Evolutionary conservation across 192 early-diverging fungal genomes (phyloP), one percentile per base, ranked within the genome.

Genomic region (Backusella tuberculispora): DNA sequence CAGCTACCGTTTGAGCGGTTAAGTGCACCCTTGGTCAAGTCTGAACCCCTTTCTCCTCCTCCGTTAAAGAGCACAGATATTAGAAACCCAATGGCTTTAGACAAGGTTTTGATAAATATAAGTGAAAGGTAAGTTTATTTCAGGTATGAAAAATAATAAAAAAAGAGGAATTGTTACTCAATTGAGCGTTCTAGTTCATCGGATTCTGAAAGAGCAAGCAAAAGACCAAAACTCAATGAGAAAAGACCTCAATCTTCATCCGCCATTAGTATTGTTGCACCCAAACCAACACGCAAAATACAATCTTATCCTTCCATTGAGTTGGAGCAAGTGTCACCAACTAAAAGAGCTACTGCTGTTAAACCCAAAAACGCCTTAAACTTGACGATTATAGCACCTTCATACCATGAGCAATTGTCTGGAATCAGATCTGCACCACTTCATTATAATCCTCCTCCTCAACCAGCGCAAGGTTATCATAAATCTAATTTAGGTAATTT

Each of bases 21-120:
- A 60, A 60, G 53, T 12, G 53, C 53, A 26, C 76, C 60, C 45
- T 56, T 69, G 50, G 47, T 79, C 5, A 77, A 77, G 44, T 29
- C 72, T 10, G 77, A 73, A 24, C 81, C 72, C 13, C 13, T 63
- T 42, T 76, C 74, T 9, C 73, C 77, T 19, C 76, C 67, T 60
- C 10, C 21, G 26, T 60, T 60, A 60, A 42, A 69, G 21, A 13
- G 24, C 5, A 46, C 26, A 8, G 68, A 69, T 44, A 43, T 7
- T 46, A 69, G 68, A 47, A 76, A 78, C 17, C 70, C 68, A 48
- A 78, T 84, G 71, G 80, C 80, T 19, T 44, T 81, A 15, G 83
- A 76, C 15, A 73, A 78, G 74, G 80, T 78, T 19, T 68, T 76
- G 17, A 14, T 65, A 6, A 71, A 41, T 69, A 43, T 43, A 26